phyloP scores from a whole-genome alignment of 2,329 filamentous ascomycete species.

The Exophiala alcalophila region DNA sequence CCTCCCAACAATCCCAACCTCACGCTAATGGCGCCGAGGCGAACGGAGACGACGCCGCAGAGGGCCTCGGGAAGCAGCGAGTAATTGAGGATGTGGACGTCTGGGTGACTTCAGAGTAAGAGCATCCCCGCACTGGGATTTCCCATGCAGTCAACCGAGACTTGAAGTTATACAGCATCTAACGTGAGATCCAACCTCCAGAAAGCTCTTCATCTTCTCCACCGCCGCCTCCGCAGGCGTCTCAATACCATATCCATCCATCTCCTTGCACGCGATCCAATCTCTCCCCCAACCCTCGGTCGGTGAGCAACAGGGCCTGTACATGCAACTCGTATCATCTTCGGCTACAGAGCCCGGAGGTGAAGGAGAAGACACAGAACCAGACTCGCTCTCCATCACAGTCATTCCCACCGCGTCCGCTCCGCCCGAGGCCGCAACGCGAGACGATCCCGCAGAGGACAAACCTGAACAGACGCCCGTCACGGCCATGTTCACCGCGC shows the following conservation, averaged over 20 bases:
- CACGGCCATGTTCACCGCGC: conserved; percentile 43
- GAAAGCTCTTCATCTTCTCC: conserved; percentile 46
- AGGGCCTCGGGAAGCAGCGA: conserved; percentile 26
- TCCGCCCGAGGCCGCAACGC: conserved; percentile 28
- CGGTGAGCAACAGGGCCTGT: conserved; percentile 41
- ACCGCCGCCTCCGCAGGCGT: conserved; percentile 37
- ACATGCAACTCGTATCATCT: conserved; percentile 46
- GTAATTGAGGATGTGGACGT: conserved; percentile 42
- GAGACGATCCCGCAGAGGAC: conserved; percentile 31
- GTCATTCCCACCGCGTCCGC: conserved; percentile 38
- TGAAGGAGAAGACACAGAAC: conserved; percentile 40
- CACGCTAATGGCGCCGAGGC: conserved; percentile 22
- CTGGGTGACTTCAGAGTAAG: conserved; percentile 51
- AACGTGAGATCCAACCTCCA: no score
- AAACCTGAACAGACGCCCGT: conserved; percentile 39
- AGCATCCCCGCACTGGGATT: not conserved
- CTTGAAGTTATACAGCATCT: conserved; percentile 33
- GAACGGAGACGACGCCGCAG: conserved; percentile 20
- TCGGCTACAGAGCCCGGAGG: conserved; percentile 31
- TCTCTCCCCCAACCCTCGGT: conserved; percentile 38
- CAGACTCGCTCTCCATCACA: conserved; percentile 44
- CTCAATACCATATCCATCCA: conserved; percentile 48
- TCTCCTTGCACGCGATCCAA: conserved; percentile 50
- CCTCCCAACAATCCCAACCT: conserved; percentile 3
- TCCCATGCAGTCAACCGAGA: conserved; percentile 10